Percentiles rank a stretch among this genome's conserved stretches.
Evolutionary conservation across 495 filamentous ascomycete genomes (phyloP).

Genomic region (Hypoxylon trugodes): DNA sequence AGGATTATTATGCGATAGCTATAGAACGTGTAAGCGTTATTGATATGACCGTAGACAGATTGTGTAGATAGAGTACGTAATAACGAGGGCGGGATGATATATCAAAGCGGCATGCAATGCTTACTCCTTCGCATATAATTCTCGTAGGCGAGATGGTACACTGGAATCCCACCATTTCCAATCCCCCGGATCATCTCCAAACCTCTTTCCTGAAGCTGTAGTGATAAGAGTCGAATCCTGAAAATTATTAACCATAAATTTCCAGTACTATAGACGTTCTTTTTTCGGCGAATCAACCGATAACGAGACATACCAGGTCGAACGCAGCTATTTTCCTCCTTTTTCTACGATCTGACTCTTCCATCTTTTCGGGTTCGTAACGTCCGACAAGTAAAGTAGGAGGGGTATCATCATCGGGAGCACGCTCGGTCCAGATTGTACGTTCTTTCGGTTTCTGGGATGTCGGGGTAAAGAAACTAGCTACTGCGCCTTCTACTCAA

Average conservation of each 20-base stretch:
- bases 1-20: conserved; percentile 83
- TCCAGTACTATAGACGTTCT: background rate
- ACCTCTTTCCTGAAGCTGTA: conserved; percentile 81
- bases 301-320: conserved; percentile 72
- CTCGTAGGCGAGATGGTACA: conserved; percentile 70
- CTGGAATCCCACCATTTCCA: conserved; percentile 94
- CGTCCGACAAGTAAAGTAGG: conserved; percentile 78
- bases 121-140: conserved; percentile 73
- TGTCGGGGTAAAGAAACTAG: conserved; percentile 87
- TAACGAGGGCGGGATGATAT: background rate
- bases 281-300: conserved; percentile 9
- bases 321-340: conserved; percentile 82
- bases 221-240: conserved; percentile 89
- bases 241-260: conserved; percentile 1
- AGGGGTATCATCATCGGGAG: conserved; percentile 48
- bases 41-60: background rate
- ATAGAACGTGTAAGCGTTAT: conserved; percentile 14
- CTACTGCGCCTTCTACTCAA: conserved; percentile 68
- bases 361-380: conserved; percentile 59
- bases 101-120: conserved; percentile 35
- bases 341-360: conserved; percentile 40
- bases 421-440: conserved; percentile 76
- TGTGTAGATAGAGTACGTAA: background rate
- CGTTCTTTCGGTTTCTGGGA: conserved; percentile 86
- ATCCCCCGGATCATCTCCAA: conserved; percentile 72